Evolutionary conservation across 2,329 filamentous ascomycete species (phyloP).

Genomic region (Sclerotinia sclerotiorum): DNA sequence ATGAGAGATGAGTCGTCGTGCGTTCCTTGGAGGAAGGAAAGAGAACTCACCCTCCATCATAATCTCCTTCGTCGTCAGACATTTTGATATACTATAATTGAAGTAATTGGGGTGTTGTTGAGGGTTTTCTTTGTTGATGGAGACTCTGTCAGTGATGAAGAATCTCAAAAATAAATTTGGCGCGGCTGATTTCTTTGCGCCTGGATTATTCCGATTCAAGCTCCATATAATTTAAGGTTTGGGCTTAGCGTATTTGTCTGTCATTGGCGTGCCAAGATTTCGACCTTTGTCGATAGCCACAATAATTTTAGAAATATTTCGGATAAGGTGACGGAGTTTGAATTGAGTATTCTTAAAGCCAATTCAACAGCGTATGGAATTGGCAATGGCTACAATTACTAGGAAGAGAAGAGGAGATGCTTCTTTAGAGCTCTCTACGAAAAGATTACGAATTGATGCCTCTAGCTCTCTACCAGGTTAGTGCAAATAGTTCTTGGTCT

Average conservation of each 20-base stretch:
- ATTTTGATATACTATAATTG: conserved; percentile 45
- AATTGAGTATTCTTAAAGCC: background rate
- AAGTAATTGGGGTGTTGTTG: background rate
- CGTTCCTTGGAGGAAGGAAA: background rate
- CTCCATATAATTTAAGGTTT: conserved; percentile 33
- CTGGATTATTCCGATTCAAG: conserved; percentile 16
- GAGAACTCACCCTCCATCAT: conserved; percentile 26
- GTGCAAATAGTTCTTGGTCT: conserved; percentile 25
- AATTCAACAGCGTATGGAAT: conserved; percentile 8
- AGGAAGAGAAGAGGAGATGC: conserved; percentile 32
- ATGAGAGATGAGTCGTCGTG: background rate
- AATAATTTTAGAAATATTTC: conserved; percentile 25
- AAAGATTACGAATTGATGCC: conserved; percentile 31
- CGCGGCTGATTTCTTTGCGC: conserved; percentile 20
- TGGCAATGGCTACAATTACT: conserved; percentile 32
- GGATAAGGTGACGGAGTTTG: conserved; percentile 10
- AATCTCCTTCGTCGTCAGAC: conserved; percentile 62
- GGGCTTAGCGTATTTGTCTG: conserved; percentile 21
- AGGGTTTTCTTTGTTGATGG: conserved; percentile 19
- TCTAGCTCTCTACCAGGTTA: conserved; percentile 23
- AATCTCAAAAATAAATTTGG: conserved; percentile 33
- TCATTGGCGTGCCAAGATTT: conserved; percentile 33
- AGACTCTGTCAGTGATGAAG: conserved; percentile 17
- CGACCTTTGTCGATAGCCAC: conserved; percentile 18
- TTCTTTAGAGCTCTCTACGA: conserved; percentile 28